Evolutionary conservation across 805 yeast genomes (phyloP), one percentile per base, ranked within the genome.

Genomic region (Maudiozyma serrabonitensis): DNA sequence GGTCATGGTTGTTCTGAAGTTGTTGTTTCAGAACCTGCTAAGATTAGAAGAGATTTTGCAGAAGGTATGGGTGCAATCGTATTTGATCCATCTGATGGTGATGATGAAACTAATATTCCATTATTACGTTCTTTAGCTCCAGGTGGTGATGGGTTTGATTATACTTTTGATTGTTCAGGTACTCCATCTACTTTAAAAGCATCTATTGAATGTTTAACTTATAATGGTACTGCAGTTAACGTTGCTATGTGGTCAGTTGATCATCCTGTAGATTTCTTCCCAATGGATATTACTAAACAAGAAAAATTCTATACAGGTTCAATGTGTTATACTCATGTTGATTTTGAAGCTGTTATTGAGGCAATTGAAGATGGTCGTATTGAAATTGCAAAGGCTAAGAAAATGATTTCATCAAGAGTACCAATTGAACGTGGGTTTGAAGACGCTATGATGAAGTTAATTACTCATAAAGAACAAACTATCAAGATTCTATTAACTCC

Each of bases 201-300:
- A 2, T 73, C 80, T 2, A 63, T 81, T 42, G 71, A 68, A 46
- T 77, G 79, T 25, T 66, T 80, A 16, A 67, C 75, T 1, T 74
- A 78, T 4, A 72, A 76, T 52, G 87, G 87, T 45, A 69, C 72
- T 2, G 79, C 81, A 8, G 79, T 79, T 31, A 81, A 81, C 59
- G 75, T 81, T 43, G 87, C 87, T 6, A 78, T 82, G 49, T 82
- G 85, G 84, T 77, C 79, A 21, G 39, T 41, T 12, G 70, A 73
- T 43, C 68, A 72, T 37, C 74, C 79, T 7, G 68, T 76, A 26
- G 65, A 66, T 12, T 75, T 74, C 60, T 72, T 68, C 53, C 84
- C 83, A 45, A 80, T 78, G 81, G 74, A 71, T 56, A 63, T 79
- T 15, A 75, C 84, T 2, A 64, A 70, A 55, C 74, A 74, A 51